Evolutionary conservation across 208 protist genomes (phyloP).

Genomic region (Acanthamoeba triangularis): DNA sequence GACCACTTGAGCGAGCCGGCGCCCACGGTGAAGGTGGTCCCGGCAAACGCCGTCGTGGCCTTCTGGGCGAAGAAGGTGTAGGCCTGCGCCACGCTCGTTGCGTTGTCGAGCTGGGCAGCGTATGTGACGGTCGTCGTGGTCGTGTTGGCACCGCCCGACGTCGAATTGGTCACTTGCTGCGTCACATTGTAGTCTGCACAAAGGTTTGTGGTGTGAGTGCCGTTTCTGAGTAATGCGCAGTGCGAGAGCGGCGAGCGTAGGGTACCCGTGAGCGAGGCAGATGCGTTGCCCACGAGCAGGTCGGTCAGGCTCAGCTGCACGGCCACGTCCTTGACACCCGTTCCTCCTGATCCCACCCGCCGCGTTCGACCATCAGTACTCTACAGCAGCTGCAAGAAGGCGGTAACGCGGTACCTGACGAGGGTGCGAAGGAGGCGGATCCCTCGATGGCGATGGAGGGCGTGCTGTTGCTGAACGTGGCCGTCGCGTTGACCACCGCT

Average conservation of each 20-base stretch:
- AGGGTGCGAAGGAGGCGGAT: neutral
- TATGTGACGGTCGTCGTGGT: neutral
- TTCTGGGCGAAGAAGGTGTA: neutral
- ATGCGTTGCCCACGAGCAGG: neutral
- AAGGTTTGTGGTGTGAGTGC: neutral
- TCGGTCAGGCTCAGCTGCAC: neutral
- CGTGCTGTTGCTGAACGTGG: slow-evolving; percentile 2
- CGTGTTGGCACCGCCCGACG: neutral
- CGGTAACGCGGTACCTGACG: too few species aligned
- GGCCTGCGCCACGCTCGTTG: neutral
- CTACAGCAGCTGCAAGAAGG: too few species aligned
- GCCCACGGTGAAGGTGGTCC: neutral
- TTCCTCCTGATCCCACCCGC: too few species aligned
- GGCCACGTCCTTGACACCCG: too few species aligned
- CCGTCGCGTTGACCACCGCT: neutral
- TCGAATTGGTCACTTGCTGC: neutral
- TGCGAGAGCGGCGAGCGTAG: too few species aligned
- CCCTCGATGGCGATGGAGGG: neutral
- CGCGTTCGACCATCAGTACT: too few species aligned
- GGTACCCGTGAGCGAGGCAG: neutral
- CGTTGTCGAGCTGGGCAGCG: neutral
- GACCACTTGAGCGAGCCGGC: neutral
- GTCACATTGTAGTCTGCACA: neutral
- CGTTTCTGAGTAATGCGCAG: too few species aligned
- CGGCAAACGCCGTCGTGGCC: neutral